Evolutionary conservation across 768 basidiomycete genomes (phyloP).

Genomic region (Lactifluus volemus): DNA sequence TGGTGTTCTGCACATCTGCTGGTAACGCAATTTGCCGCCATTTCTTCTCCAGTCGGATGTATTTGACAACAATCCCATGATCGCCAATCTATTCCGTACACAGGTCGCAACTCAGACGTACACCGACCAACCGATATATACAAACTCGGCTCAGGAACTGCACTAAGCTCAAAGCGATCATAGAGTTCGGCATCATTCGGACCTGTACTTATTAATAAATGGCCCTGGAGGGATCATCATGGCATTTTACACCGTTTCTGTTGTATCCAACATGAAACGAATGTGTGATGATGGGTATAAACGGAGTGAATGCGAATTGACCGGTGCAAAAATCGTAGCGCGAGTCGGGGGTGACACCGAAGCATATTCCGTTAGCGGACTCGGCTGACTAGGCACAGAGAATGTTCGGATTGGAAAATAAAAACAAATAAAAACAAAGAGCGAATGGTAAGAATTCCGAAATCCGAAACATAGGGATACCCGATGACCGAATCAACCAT

Average conservation of each 20-base stretch:
- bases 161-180: not conserved
- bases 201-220: not conserved
- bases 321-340: not conserved
- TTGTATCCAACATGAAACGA: not conserved
- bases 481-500: not conserved
- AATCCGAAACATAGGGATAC: not conserved
- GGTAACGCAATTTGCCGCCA: too few species aligned
- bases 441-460: not conserved
- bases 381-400: not conserved
- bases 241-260: not conserved
- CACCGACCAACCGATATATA: not conserved
- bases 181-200: not conserved
- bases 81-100: too few species aligned
- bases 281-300: conserved; percentile 5
- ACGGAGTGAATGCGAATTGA: not conserved
- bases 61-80: too few species aligned
- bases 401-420: not conserved
- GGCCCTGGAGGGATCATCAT: too few species aligned
- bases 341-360: not conserved
- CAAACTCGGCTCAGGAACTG: not conserved
- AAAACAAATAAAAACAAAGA: not conserved
- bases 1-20: too few species aligned
- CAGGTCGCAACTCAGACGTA: too few species aligned
- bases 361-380: not conserved
- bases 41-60: too few species aligned